Evolutionary conservation across 1,139 yeast genomes (phyloP), one percentile per base, ranked within the genome.

Genomic region (Yamadazyma songkhlaensis): DNA sequence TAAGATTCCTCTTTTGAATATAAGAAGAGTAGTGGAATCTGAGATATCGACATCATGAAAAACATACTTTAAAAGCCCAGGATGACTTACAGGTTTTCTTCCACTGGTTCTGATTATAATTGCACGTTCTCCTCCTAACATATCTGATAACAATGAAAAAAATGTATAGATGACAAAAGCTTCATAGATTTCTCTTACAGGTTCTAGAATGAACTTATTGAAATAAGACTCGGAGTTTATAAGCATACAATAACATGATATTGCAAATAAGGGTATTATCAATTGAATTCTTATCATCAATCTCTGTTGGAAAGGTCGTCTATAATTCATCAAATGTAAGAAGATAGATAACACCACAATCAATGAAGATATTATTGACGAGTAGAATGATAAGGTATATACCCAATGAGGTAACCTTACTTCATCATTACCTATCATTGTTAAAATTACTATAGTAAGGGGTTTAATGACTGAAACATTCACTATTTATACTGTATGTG

Each of bases 111-210:
- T 64, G 36, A 86, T 77, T 25, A 92, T 83, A 27, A 92, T 88
- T 46, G 79, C 79, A 34, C 95, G 66, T 56, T 92, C 98, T 21
- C 98, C 99, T 0, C 97, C 97, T 9, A 92, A 72, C 68, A 88
- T 76, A 44, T 82, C 79, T 1, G 95, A 88, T 39, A 94, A 66
- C 28, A 90, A 68, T 17, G 92, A 77, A 63, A 87, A 90, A 59
- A 92, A 92, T 3, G 97, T 89, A 58, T 92, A 94, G 31, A 92
- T 86, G 31, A 90, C 97, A 61, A 94, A 87, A 0, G 97, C 96
- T 60, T 94, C 99, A 59, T 92, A 92, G 1, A 90, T 79, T 54
- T 92, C 98, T 38, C 95, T 69, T 1, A 85, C 51, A 0, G 97
- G 96, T 46, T 84, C 95, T 9, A 90, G 51, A 17, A 83, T 54